phyloP scores from a whole-genome alignment of 768 basidiomycete genomes.

The Pisolithus sp. region DNA sequence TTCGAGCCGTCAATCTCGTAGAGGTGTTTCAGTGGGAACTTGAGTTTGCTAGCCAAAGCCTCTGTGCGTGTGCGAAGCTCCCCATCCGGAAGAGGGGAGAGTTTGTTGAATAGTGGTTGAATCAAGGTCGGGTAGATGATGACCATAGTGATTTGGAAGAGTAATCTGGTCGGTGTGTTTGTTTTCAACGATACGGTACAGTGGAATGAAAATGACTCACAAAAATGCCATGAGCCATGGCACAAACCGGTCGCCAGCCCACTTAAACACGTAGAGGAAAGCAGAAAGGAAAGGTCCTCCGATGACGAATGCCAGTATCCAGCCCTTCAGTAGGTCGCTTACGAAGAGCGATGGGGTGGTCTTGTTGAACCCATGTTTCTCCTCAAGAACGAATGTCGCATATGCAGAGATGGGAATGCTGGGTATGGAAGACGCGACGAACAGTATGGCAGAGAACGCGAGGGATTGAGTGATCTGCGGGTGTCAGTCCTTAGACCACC shows the following conservation, averaged over 20 bases:
- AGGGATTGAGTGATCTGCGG: constrained; percentile 79
- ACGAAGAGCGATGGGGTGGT: constrained; percentile 73
- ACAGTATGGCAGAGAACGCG: constrained; percentile 63
- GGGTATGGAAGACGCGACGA: constrained; percentile 59
- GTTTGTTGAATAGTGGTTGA: constrained; percentile 96
- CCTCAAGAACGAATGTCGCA: constrained; percentile 89
- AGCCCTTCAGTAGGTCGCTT: constrained; percentile 75
- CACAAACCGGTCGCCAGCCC: constrained; percentile 91
- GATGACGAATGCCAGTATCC: constrained; percentile 60
- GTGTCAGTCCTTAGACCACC: neutral
- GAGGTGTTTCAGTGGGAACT: constrained; percentile 89
- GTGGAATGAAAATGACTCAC: constrained; percentile 37
- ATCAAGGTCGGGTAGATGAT: constrained; percentile 81
- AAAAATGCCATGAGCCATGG: constrained; percentile 92
- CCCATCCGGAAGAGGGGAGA: constrained; percentile 76
- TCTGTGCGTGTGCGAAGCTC: constrained; percentile 77
- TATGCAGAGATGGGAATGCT: constrained; percentile 74
- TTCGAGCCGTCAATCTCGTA: constrained; percentile 98
- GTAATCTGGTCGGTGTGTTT: constrained; percentile 41
- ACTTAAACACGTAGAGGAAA: constrained; percentile 85
- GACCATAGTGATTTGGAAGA: constrained; percentile 81
- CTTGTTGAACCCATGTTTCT: constrained; percentile 97
- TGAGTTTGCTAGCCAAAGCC: constrained; percentile 66
- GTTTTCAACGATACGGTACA: neutral
- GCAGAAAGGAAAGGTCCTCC: constrained; percentile 82